These are phyloP conservation scores for Aspergillus niger DNA, from an alignment of 2,329 filamentous ascomycete genomes.

Conservation along the genomic window DNA sequence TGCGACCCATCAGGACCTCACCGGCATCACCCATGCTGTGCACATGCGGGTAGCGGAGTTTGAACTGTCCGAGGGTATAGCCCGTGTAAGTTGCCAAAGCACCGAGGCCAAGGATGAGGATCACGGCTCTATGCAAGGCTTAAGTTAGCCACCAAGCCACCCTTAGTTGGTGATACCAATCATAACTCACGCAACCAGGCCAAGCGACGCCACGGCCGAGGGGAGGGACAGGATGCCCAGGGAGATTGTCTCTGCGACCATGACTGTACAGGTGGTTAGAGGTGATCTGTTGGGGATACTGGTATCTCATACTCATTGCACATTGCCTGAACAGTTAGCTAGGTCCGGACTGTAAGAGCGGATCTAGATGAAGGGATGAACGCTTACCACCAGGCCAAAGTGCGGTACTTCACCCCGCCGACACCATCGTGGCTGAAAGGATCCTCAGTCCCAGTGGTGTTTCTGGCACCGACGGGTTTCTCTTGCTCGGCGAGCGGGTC, in stretches of 20 bases:
- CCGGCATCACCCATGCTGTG: conserved; percentile 70
- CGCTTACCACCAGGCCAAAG: conserved; percentile 47
- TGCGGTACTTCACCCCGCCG: conserved; percentile 52
- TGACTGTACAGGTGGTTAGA: conserved; percentile 39
- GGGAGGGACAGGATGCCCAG: conserved; percentile 61
- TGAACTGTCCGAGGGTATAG: conserved; percentile 62
- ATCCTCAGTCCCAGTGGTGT: conserved; percentile 20
- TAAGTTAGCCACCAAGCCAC: background rate
- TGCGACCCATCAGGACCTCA: conserved; percentile 61
- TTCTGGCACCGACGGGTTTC: background rate
- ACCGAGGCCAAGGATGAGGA: conserved; percentile 57
- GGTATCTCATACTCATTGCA: conserved; percentile 33
- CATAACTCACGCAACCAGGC: conserved; percentile 50
- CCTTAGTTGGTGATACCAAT: background rate
- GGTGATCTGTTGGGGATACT: background rate
- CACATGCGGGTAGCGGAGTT: conserved; percentile 58
- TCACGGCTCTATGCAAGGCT: conserved; percentile 43
- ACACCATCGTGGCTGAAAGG: conserved; percentile 42
- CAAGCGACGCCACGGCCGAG: conserved; percentile 54
- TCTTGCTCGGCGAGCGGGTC: background rate
- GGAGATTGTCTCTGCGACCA: conserved; percentile 62
- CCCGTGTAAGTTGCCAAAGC: conserved; percentile 61
- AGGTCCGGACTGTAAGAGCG: background rate
- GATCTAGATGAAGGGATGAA: background rate
- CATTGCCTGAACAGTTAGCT: conserved; percentile 25